Conservation (phyloP, 345 rosid species). For the Bruguiera gymnorhiza region DNA sequence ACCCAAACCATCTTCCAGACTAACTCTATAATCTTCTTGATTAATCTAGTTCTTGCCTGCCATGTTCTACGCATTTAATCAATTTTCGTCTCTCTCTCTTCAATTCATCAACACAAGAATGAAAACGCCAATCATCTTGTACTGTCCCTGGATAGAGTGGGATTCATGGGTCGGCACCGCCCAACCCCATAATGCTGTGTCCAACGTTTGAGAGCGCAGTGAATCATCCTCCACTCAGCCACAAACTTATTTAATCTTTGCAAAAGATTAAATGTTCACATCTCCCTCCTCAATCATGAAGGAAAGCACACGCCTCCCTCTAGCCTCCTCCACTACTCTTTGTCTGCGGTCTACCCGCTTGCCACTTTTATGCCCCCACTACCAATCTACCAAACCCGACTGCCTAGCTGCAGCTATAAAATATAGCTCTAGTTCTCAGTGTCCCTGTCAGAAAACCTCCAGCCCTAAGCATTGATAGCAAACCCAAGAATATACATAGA, state of each 20-base stretch:
- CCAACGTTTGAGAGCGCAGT: slow-evolving; percentile 3
- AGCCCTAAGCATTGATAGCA: no score
- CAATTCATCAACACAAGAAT: neutral
- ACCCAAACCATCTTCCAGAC: no score
- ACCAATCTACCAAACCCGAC: neutral
- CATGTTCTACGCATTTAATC: neutral
- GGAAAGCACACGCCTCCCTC: slow-evolving; percentile 19
- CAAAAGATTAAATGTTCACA: neutral
- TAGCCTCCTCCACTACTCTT: slow-evolving; percentile 21
- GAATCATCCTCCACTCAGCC: slow-evolving; percentile 12
- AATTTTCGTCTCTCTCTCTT: neutral
- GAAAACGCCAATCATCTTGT: slow-evolving; percentile 10
- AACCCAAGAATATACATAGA: no score
- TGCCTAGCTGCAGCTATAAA: slow-evolving; percentile 17
- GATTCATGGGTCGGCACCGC: slow-evolving; percentile 25
- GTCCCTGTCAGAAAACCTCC: no score
- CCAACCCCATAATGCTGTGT: slow-evolving; percentile 5
- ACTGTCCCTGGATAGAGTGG: slow-evolving; percentile 21
- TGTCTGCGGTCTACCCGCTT: slow-evolving; percentile 14
- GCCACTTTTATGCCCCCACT: slow-evolving; percentile 7
- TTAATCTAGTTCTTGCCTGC: no score
- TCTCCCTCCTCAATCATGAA: slow-evolving; percentile 9
- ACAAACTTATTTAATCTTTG: neutral
- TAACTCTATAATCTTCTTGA: no score
- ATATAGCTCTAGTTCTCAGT: no score